phyloP scores from a whole-genome alignment of 2,329 filamentous ascomycete genomes.

The Myriosclerotinia scirpicola region DNA sequence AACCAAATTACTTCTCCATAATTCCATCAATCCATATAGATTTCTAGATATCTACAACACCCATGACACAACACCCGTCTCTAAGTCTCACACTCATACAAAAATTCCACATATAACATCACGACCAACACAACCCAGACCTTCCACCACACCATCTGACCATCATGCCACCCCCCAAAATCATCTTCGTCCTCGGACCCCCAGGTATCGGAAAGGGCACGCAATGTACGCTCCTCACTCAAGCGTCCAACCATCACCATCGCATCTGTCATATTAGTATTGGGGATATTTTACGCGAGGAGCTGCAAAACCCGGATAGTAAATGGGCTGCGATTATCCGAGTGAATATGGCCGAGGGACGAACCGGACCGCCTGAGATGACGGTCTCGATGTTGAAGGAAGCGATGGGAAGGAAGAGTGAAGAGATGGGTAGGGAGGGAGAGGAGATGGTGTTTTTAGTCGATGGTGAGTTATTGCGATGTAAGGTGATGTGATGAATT shows the following conservation, averaged over 20 bases:
- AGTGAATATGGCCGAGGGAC: conserved; percentile 8
- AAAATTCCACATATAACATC: not conserved
- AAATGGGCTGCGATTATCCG: conserved; percentile 9
- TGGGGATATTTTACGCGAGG: not conserved
- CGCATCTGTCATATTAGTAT: conserved; percentile 10
- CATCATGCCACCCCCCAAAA: not conserved
- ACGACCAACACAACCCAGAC: not conserved
- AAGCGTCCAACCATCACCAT: not conserved
- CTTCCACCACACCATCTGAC: not conserved
- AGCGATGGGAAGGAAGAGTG: not conserved
- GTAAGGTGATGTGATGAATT: not conserved
- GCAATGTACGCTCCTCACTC: not conserved
- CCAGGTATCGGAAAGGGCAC: conserved; percentile 17
- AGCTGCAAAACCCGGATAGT: not conserved
- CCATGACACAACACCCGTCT: not conserved
- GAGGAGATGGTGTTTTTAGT: not conserved
- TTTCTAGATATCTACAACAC: too few species aligned
- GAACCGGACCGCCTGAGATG: conserved; percentile 8
- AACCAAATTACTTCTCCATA: too few species aligned
- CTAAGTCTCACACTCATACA: too few species aligned
- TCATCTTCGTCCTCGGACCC: conserved; percentile 4
- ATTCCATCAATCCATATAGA: too few species aligned
- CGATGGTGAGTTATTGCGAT: conserved; percentile 13
- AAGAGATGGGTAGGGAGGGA: not conserved
- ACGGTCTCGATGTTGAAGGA: conserved; percentile 1